phyloP scores from a whole-genome alignment of 1,139 yeast species.

The Candida sp. region DNA sequence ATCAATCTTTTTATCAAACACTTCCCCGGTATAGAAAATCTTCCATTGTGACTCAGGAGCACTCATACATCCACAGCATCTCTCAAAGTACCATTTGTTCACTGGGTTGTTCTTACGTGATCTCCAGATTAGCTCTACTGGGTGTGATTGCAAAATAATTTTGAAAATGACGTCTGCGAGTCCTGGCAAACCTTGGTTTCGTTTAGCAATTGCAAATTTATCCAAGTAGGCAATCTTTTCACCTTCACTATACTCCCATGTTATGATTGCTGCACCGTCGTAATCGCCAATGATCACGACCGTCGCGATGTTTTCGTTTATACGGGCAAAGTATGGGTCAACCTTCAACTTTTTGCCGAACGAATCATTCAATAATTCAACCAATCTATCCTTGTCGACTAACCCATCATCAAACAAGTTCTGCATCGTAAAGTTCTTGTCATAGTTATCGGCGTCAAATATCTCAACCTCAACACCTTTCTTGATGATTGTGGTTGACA shows the following conservation, averaged over 20 bases:
- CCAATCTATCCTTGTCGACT: constrained; percentile 61
- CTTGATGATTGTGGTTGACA: constrained; percentile 80
- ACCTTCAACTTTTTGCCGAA: constrained; percentile 72
- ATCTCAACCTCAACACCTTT: constrained; percentile 73
- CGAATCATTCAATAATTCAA: constrained; percentile 73
- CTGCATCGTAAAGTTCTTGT: constrained; percentile 41
- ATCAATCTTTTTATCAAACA: constrained; percentile 40
- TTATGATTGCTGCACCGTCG: constrained; percentile 93
- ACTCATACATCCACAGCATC: constrained; percentile 76
- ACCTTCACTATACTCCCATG: constrained; percentile 57
- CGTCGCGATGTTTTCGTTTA: constrained; percentile 71
- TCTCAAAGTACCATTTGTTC: constrained; percentile 96
- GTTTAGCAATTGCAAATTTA: constrained; percentile 87
- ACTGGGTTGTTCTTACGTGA: constrained; percentile 87
- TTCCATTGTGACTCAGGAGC: constrained; percentile 64
- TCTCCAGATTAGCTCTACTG: constrained; percentile 85
- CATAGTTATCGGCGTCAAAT: constrained; percentile 37
- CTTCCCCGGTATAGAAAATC: constrained; percentile 68
- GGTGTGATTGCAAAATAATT: constrained; percentile 70
- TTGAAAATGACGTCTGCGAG: constrained; percentile 94
- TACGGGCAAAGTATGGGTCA: constrained; percentile 65
- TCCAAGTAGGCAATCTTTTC: constrained; percentile 72
- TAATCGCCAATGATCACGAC: constrained; percentile 90
- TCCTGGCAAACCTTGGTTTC: constrained; percentile 89
- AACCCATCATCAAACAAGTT: constrained; percentile 50